phyloP scores from a whole-genome alignment of 805 yeast species.

The Starmerella etchellsii region DNA sequence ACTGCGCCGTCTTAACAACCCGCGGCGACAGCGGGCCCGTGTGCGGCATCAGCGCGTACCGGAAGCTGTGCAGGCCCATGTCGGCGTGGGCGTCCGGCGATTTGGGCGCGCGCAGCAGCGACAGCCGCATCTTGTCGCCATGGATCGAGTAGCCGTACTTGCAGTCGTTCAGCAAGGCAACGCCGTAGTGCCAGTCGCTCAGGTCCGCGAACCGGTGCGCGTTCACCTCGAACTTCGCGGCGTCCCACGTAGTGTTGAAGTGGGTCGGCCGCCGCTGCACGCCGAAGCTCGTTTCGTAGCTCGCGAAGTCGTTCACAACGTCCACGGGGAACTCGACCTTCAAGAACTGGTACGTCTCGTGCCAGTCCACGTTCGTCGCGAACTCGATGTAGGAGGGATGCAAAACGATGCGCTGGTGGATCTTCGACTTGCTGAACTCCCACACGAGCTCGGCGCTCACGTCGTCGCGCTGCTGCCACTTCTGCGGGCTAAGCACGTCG shows the following conservation, averaged over 20 bases:
- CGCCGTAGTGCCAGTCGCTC: conserved; percentile 79
- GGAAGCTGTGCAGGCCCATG: conserved; percentile 75
- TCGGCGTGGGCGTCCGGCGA: conserved; percentile 93
- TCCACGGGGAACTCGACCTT: conserved; percentile 93
- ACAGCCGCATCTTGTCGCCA: conserved; percentile 81
- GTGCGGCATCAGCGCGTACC: conserved; percentile 79
- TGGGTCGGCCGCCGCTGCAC: conserved; percentile 86
- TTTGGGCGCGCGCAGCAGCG: conserved; percentile 80
- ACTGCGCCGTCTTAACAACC: conserved; percentile 62
- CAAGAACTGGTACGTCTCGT: conserved; percentile 72
- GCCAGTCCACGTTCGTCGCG: conserved; percentile 61
- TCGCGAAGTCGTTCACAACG: conserved; percentile 59
- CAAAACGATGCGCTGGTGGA: conserved; percentile 25
- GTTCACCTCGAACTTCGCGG: conserved; percentile 91
- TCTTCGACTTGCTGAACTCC: conserved; percentile 13
- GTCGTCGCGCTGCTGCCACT: conserved; percentile 10
- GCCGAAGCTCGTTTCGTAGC: conserved; percentile 91
- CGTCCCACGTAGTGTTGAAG: conserved; percentile 90
- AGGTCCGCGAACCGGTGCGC: conserved; percentile 89
- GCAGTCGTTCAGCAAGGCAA: conserved; percentile 65
- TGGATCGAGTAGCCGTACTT: conserved; percentile 90
- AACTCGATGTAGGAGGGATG: conserved; percentile 30
- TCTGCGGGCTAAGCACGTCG: conserved; percentile 31
- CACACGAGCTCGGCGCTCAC: conserved; percentile 9
- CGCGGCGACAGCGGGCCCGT: conserved; percentile 47